A percentile compares a stretch with the other conserved stretches of the same genome.
These are phyloP conservation scores for Amphibolis antarctica DNA, from an alignment of 106 monocot genomes.

Conservation along the genomic window DNA sequence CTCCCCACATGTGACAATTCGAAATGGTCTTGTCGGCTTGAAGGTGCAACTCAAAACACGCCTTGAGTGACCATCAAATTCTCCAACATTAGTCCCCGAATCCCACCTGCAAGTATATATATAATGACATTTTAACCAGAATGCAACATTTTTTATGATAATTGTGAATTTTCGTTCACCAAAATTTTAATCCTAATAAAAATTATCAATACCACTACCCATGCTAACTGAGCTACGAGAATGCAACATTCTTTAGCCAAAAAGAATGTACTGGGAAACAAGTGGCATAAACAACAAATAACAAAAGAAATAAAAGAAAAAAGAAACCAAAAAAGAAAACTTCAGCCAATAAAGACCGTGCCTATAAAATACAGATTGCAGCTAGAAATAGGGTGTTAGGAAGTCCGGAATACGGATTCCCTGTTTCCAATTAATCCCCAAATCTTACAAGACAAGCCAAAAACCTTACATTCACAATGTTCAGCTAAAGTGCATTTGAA, in stretches of 20 bases:
- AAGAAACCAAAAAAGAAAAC: neutral
- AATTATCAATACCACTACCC: too few species aligned
- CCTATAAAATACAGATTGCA: neutral
- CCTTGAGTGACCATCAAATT: slow-evolving; percentile 76
- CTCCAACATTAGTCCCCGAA: slow-evolving; percentile 67
- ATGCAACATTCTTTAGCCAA: too few species aligned
- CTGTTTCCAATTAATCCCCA: too few species aligned
- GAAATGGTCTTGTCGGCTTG: slow-evolving; percentile 73
- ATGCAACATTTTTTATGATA: too few species aligned
- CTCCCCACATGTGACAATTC: slow-evolving; percentile 72
- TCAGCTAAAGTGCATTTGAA: too few species aligned
- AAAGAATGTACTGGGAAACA: too few species aligned
- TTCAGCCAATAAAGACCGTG: neutral
- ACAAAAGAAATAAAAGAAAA: neutral
- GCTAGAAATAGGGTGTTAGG: neutral
- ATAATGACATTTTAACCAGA: neutral
- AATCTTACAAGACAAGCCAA: too few species aligned
- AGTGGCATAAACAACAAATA: neutral
- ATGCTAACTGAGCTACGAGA: too few species aligned
- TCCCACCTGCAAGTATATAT: slow-evolving; percentile 45
- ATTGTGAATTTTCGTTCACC: too few species aligned
- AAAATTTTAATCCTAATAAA: too few species aligned
- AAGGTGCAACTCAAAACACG: slow-evolving; percentile 69
- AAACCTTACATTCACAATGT: too few species aligned
- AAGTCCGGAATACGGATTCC: too few species aligned